Evolutionary conservation across 1,139 yeast species (phyloP).

Genomic region (Geotrichum klebahnii): DNA sequence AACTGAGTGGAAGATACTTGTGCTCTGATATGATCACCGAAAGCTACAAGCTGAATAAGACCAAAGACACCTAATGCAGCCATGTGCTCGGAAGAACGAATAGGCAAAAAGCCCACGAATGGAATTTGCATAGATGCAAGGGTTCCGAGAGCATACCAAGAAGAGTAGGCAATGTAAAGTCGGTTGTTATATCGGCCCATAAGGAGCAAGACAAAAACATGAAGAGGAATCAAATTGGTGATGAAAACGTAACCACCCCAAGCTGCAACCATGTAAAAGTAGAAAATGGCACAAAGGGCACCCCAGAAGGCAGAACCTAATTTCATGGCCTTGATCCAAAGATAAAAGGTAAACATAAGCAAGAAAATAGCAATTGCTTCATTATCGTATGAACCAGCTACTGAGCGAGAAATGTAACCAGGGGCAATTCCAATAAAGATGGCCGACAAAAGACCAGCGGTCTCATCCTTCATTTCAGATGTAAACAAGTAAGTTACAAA

Average conservation of each 20-base stretch:
- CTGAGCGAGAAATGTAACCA: slow-evolving; percentile 96
- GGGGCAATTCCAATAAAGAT: slow-evolving; percentile 97
- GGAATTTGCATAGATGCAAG: slow-evolving; percentile 98
- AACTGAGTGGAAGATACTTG: slow-evolving; percentile 73
- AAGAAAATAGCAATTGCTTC: slow-evolving; percentile 98
- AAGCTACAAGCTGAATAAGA: slow-evolving; percentile 80
- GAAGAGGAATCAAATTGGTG: slow-evolving; percentile 94
- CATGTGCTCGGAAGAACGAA: slow-evolving; percentile 97
- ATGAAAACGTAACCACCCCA: slow-evolving; percentile 99
- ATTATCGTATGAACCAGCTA: slow-evolving; percentile 97
- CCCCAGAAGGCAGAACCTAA: slow-evolving; percentile 86
- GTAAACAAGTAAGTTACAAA: slow-evolving; percentile 87
- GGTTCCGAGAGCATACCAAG: slow-evolving; percentile 97
- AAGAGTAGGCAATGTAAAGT: slow-evolving; percentile 84
- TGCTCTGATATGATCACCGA: slow-evolving; percentile 76
- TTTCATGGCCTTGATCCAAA: slow-evolving; percentile 93
- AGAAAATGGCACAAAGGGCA: slow-evolving; percentile 76
- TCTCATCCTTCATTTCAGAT: slow-evolving; percentile 80
- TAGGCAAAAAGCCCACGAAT: slow-evolving; percentile 94
- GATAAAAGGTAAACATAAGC: slow-evolving; percentile 89
- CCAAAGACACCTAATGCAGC: slow-evolving; percentile 98
- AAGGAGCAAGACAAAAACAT: slow-evolving; percentile 78
- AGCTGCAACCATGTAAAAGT: slow-evolving; percentile 98
- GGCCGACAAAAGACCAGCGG: slow-evolving; percentile 90
- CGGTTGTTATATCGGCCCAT: slow-evolving; percentile 92